Evolutionary conservation across 441 rosid genomes (phyloP), one percentile per base, ranked within the genome.

Genomic region (Isatis lusitanica): DNA sequence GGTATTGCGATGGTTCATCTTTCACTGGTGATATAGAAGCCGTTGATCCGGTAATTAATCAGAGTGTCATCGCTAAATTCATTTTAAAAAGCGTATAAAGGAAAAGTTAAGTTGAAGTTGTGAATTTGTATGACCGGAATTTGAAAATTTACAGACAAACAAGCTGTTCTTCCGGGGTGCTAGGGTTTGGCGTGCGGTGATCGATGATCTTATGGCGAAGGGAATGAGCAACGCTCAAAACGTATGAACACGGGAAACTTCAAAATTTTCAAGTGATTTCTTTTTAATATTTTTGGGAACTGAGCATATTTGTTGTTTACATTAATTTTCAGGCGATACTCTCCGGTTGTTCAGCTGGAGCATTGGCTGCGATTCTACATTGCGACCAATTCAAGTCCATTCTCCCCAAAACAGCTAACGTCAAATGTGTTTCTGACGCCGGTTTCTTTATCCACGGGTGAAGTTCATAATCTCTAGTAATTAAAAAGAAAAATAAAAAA

Each of bases 271-370:
- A 53, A 24, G 13, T 52, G 31, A 48, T 18, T 17, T 61, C 11
- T 55, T 69, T 69, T 59, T 2, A 7, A 61, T 16, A 0, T 46
- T 18, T 24, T 44, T 24, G 18, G 3, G 16, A 31, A 24, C 4
- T 62, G 52, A 63, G 9, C 28, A 39, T 9, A n/a, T 63, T 12
- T 33, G 6, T 21, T 21, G 55, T 57, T 1, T 7, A 57, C 31
- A 47, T 63, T 2, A 42, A 8, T 24, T 46, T 26, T 55, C 70
- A 94, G 99, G 99, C 99, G 63, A 82, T 94, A 79, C 98, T 94
- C 46, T 90, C 99, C 1, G 99, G 98, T 58, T 94, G 99, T 77
- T 94, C 99, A 56, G 99, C 99, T n/a, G 99, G 99, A 69, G 98
- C 97, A 78, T 82, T 94, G 90, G 86, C 97, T 75, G 85, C 97